Conservation (phyloP, 1,139 yeast species). For the Suhomyces wounanorum region DNA sequence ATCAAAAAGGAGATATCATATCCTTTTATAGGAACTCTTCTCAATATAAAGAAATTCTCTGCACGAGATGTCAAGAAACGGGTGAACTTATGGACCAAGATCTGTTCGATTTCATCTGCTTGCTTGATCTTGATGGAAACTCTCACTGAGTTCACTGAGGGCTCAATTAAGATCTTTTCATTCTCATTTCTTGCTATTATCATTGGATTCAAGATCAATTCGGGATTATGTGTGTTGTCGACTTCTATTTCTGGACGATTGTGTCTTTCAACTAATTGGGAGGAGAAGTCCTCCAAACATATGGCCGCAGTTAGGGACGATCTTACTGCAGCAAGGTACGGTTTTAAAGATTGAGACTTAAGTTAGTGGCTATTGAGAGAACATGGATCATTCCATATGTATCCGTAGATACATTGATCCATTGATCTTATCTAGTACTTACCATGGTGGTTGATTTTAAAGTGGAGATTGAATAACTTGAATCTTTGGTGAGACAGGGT, state of each 20-base stretch:
- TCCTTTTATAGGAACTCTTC: conserved; percentile 89
- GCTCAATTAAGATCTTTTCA: conserved; percentile 89
- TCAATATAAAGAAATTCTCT: conserved; percentile 85
- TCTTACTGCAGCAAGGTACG: conserved; percentile 92
- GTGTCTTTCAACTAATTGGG: conserved; percentile 95
- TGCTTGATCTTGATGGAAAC: conserved; percentile 92
- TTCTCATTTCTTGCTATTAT: conserved; percentile 90
- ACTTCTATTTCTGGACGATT: conserved; percentile 96
- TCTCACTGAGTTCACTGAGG: conserved; percentile 87
- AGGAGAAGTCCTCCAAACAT: conserved; percentile 90
- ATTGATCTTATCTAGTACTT: background rate
- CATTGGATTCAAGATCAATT: conserved; percentile 86
- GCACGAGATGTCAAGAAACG: conserved; percentile 94
- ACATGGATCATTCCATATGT: background rate
- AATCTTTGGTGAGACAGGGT: conserved; percentile 1
- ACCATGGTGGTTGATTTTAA: background rate
- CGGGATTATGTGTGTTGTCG: conserved; percentile 60
- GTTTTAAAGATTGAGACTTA: conserved; percentile 90
- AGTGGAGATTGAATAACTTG: background rate
- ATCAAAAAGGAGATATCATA: conserved; percentile 91
- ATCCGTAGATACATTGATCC: background rate
- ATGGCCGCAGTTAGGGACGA: conserved; percentile 94
- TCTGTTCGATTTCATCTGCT: conserved; percentile 95
- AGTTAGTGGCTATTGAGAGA: conserved; percentile 2
- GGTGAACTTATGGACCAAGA: conserved; percentile 90